Base-by-base conservation (phyloP, 1,284 basidiomycete genomes). In the Rhodotorula sp. region DNA sequence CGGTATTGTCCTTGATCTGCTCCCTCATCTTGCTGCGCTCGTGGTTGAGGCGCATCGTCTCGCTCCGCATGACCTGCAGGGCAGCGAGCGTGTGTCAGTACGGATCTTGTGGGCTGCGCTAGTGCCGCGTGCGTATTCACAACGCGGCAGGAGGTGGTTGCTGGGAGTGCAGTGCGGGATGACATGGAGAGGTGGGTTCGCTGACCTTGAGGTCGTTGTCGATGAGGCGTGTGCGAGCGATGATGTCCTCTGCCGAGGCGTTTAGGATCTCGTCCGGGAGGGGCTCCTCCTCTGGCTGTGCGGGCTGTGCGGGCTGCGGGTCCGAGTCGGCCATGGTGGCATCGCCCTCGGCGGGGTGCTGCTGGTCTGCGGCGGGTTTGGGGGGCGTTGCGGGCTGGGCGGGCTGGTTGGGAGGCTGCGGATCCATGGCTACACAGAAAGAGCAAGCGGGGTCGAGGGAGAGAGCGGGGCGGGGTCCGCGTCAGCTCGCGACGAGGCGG, bases 1-100 rank as follows among this genome's bases (percentile, higher is more conserved):
- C 95, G 64, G 90, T 90, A 78, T 98, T 99, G 82, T 99, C 96
- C 71, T 93, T 89, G 81, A 99, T 97, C 87, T 96, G 97, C 85
- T 97, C 95, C 81, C 92, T 90, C 94, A 99, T 98, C 76, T 91
- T 90, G 77, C 85, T 90, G 82, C 96, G 91, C 82, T 99, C 97
- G 81, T 99, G 96, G 79, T 91, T 89, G 70, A 99, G 83, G 68
- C 96, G 88, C 77, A 93, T 85, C 48, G 91, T 92, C 84, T 99
- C 96, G 75, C 93, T 95, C 76, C 91, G 88, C 91, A 97, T 95
- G 78, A 97, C 93, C 92, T 94, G 68, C 21, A 27, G n/a, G 32
- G 46, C 21, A 2, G 37, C 29, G 44, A 22, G 34, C 0, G 46
- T 48, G 10, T n/a, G 50, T 71, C 59, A 48, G 59, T 61, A 15